phyloP scores from a whole-genome alignment of 305 asterid species.

The Plantago coronopus region DNA sequence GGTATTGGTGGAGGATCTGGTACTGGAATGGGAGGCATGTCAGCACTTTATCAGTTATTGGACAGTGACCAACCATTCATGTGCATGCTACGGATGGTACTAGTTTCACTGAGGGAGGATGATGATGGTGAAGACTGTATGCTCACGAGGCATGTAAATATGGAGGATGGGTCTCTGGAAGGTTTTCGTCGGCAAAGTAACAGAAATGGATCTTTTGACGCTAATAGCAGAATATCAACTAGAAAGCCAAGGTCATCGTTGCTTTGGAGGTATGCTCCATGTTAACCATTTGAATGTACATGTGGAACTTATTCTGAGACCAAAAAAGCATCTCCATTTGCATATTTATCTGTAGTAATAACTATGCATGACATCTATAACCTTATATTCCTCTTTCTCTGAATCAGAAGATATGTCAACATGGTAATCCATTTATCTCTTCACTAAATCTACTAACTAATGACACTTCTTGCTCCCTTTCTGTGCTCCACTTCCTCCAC shows the following conservation, averaged over 20 bases:
- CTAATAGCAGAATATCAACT: conserved; percentile 51
- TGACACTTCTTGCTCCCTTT: conserved; percentile 1
- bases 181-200: conserved; percentile 49
- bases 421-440: conserved; percentile 9
- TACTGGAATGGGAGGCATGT: conserved; percentile 99
- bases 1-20: conserved; percentile 99
- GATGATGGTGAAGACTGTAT: conserved; percentile 79
- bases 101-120: conserved; percentile 87
- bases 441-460: conserved; percentile 8
- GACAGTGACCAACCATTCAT: conserved; percentile 99
- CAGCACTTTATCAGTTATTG: conserved; percentile 88
- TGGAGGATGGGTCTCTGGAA: conserved; percentile 54
- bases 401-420: conserved; percentile 13
- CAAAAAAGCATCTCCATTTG: conserved; percentile 7
- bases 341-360: conserved; percentile 13
- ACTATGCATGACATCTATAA: conserved; percentile 7
- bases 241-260: conserved; percentile 89
- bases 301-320: conserved; percentile 21
- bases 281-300: conserved; percentile 23
- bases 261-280: conserved; percentile 84
- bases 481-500: neutral
- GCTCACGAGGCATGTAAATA: conserved; percentile 51
- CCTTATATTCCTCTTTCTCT: conserved; percentile 9
- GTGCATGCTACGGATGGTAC: conserved; percentile 99
- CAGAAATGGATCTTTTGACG: conserved; percentile 48